phyloP scores from a whole-genome alignment of 441 rosid genomes.

The California macrophylla region DNA sequence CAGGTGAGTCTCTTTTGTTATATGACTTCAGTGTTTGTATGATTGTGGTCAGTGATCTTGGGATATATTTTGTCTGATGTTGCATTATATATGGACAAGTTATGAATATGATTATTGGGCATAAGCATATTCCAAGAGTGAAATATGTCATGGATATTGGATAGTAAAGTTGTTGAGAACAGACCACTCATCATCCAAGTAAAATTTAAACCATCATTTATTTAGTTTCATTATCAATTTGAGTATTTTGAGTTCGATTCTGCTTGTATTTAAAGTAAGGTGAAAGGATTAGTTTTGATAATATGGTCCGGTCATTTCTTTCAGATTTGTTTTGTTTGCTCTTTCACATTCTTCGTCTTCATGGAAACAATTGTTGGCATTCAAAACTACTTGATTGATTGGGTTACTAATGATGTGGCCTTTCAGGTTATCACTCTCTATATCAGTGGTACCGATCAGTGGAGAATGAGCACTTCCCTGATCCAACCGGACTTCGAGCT shows the following conservation, averaged over 20 bases:
- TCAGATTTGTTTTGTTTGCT: background rate
- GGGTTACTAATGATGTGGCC: background rate
- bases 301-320: background rate
- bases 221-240: background rate
- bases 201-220: background rate
- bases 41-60: background rate
- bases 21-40: background rate
- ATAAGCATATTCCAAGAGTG: background rate
- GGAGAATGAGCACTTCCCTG: constrained; percentile 94
- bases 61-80: background rate
- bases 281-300: background rate
- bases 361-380: background rate
- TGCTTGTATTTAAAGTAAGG: background rate
- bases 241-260: background rate
- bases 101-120: background rate
- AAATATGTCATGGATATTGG: background rate
- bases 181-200: background rate
- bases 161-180: background rate
- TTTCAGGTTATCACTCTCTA: constrained; percentile 79
- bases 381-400: constrained; percentile 1
- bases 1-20: constrained; percentile 40
- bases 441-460: constrained; percentile 92
- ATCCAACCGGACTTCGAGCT: constrained; percentile 92
- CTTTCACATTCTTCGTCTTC: background rate
- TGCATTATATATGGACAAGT: background rate